phyloP scores from a whole-genome alignment of 371 early-diverging fungal species.

The Mucor circinelloides region DNA sequence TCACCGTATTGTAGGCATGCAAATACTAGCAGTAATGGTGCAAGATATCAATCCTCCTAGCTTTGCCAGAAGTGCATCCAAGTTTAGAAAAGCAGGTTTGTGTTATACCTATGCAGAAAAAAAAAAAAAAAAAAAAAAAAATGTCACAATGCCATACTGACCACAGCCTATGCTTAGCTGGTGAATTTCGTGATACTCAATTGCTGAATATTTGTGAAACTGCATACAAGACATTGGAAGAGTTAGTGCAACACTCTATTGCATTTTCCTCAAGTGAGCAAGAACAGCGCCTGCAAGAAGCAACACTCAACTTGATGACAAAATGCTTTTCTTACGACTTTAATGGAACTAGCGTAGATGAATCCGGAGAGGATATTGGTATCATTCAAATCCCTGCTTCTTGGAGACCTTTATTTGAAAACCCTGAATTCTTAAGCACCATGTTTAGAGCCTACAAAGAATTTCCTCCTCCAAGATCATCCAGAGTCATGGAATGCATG shows the following conservation, averaged over 20 bases:
- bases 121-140: background rate
- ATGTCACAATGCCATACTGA: background rate
- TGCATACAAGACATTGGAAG: conserved; percentile 62
- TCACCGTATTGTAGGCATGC: conserved; percentile 68
- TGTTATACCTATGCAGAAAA: background rate
- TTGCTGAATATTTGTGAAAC: conserved; percentile 73
- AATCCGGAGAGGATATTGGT: conserved; percentile 83
- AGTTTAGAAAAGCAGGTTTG: conserved; percentile 70
- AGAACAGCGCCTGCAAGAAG: conserved; percentile 60
- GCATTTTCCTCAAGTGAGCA: conserved; percentile 50
- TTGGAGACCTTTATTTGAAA: conserved; percentile 78
- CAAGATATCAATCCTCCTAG: conserved; percentile 68
- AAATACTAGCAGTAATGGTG: conserved; percentile 61
- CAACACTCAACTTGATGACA: conserved; percentile 64
- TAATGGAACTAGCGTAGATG: conserved; percentile 84
- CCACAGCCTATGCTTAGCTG: conserved; percentile 45
- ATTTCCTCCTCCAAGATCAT: conserved; percentile 56
- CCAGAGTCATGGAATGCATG: conserved; percentile 81
- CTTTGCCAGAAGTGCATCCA: conserved; percentile 62
- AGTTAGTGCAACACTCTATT: conserved; percentile 45
- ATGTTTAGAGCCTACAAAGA: conserved; percentile 74
- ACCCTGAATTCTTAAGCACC: conserved; percentile 66
- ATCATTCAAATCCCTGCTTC: conserved; percentile 78
- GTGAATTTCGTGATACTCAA: conserved; percentile 83
- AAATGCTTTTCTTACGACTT: conserved; percentile 86